phyloP scores from a whole-genome alignment of 2,329 filamentous ascomycete species.

The Tolypocladium endophyticum region DNA sequence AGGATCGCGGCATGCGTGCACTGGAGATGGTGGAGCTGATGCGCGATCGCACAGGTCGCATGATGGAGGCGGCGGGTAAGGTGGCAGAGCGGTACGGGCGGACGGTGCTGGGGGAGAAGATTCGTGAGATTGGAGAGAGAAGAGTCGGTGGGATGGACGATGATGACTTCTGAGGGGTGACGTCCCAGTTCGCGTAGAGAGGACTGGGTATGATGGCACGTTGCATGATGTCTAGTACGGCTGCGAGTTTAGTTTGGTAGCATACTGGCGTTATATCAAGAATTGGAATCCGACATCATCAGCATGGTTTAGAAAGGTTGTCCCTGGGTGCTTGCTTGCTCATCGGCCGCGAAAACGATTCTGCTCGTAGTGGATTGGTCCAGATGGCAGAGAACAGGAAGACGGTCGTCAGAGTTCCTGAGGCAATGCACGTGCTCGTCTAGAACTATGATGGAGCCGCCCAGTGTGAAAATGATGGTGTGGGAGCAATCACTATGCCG shows the following conservation, averaged over 20 bases:
- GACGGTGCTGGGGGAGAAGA: constrained; percentile 77
- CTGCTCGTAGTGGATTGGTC: not conserved
- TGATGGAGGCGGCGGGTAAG: constrained; percentile 85
- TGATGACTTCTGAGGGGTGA: constrained; percentile 16
- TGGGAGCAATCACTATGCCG: not conserved
- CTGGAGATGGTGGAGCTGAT: constrained; percentile 83
- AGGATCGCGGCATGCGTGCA: constrained; percentile 90
- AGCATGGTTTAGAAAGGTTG: not conserved
- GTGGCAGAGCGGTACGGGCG: constrained; percentile 78
- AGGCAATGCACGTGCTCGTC: too few relatives aligned
- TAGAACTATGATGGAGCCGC: too few relatives aligned
- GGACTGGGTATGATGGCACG: not conserved
- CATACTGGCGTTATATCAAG: not conserved
- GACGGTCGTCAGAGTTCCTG: too few relatives aligned
- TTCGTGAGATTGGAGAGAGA: constrained; percentile 70
- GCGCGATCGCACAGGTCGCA: constrained; percentile 73
- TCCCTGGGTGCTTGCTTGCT: not conserved
- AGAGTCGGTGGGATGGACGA: constrained; percentile 52
- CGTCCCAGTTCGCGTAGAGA: not conserved
- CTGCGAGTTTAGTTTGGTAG: not conserved
- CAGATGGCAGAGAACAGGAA: not conserved
- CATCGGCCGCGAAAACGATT: too few relatives aligned
- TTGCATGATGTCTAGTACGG: not conserved
- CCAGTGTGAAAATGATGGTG: not conserved
- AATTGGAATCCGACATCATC: not conserved